A percentile compares a stretch with the other conserved stretches of the same genome.
phyloP scores from a whole-genome alignment of 2,329 filamentous ascomycete genomes.

The Saccharata proteae region DNA sequence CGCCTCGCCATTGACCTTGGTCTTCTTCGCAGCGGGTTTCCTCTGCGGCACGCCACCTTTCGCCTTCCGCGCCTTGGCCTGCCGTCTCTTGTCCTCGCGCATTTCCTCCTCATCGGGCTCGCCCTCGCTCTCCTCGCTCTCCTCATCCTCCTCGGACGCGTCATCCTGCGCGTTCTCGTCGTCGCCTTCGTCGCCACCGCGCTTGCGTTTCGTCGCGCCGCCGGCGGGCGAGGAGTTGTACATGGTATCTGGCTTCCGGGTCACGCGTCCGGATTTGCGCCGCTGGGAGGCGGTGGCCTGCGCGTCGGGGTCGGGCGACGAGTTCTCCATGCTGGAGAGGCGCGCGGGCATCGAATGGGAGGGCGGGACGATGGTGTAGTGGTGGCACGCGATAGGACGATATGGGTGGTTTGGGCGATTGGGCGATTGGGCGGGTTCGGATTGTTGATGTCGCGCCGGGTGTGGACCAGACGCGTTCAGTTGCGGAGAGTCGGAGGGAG shows the following conservation, averaged over 20 bases:
- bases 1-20: constrained; percentile 41
- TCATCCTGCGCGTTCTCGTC: constrained; percentile 11
- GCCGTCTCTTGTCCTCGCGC: constrained; percentile 20
- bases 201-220: constrained; percentile 24
- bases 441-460: neutral
- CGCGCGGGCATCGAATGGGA: constrained; percentile 9
- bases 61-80: constrained; percentile 14
- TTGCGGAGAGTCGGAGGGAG: neutral
- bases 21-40: constrained; percentile 38
- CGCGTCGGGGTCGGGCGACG: constrained; percentile 10
- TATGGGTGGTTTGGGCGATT: neutral
- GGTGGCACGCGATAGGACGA: neutral
- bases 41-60: constrained; percentile 14
- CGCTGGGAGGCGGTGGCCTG: constrained; percentile 12
- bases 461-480: neutral
- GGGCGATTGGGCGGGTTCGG: neutral
- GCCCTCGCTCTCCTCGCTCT: constrained; percentile 17
- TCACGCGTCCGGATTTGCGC: constrained; percentile 30
- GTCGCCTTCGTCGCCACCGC: constrained; percentile 18
- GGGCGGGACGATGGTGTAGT: neutral
- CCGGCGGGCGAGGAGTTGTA: constrained; percentile 16
- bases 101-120: constrained; percentile 29
- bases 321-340: constrained; percentile 10
- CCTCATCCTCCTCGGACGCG: constrained; percentile 5
- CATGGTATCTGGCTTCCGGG: constrained; percentile 23